Evolutionary conservation across 1,284 basidiomycete genomes (phyloP).

Genomic region (Marasmius tenuissimus): DNA sequence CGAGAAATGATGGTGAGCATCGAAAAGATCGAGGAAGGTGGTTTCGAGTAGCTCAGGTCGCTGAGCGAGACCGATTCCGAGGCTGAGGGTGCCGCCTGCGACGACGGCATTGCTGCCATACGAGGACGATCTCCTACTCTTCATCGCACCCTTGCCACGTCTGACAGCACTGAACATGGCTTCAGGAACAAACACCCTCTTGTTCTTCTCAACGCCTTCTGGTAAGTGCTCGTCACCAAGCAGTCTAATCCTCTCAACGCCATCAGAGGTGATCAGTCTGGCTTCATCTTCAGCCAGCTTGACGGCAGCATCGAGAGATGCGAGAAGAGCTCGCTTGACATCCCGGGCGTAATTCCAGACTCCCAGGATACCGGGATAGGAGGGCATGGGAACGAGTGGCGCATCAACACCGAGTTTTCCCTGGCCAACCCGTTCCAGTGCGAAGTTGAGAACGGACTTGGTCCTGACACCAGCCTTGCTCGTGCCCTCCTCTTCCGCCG

Average conservation of each 20-base stretch:
- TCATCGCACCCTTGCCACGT: constrained; percentile 47
- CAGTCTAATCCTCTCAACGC: constrained; percentile 70
- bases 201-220: constrained; percentile 74
- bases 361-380: constrained; percentile 85
- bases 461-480: constrained; percentile 55
- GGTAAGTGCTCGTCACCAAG: constrained; percentile 85
- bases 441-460: constrained; percentile 62
- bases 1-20: constrained; percentile 80
- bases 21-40: constrained; percentile 84
- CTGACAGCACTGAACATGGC: constrained; percentile 86
- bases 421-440: constrained; percentile 76
- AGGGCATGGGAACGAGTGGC: constrained; percentile 60
- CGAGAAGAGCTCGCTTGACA: constrained; percentile 78
- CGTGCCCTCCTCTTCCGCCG: constrained; percentile 79
- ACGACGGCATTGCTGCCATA: constrained; percentile 53
- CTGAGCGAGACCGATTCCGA: constrained; percentile 75
- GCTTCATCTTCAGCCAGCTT: constrained; percentile 85
- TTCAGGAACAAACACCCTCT: constrained; percentile 89
- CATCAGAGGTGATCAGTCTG: constrained; percentile 64
- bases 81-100: constrained; percentile 69
- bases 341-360: constrained; percentile 90
- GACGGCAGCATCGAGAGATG: constrained; percentile 84
- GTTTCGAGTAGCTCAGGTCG: constrained; percentile 72
- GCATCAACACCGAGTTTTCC: constrained; percentile 69
- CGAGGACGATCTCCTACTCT: constrained; percentile 41